Evolutionary conservation across 2,329 filamentous ascomycete genomes (phyloP).

Genomic region (Alternaria brassicicola): DNA sequence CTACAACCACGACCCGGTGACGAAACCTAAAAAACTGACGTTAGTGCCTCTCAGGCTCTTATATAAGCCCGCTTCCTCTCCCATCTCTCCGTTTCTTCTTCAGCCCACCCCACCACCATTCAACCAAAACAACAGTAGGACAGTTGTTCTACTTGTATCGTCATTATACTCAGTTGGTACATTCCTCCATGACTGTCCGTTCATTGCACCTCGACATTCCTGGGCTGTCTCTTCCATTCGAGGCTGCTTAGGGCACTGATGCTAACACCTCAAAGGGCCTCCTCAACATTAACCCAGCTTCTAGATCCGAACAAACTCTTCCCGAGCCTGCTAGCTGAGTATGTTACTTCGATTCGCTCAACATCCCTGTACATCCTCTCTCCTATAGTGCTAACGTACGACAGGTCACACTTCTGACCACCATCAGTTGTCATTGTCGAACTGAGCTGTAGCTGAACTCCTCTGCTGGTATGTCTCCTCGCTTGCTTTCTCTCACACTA

Average conservation of each 20-base stretch:
- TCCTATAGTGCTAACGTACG: neutral
- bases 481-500: neutral
- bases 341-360: neutral
- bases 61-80: conserved; percentile 12
- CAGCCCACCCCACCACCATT: neutral
- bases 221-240: neutral
- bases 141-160: neutral
- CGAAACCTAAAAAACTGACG: neutral
- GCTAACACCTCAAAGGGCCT: neutral
- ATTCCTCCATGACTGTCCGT: neutral
- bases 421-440: neutral
- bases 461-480: neutral
- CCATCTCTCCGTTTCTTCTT: conserved; percentile 18
- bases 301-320: neutral
- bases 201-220: neutral
- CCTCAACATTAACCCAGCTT: neutral
- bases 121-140: neutral
- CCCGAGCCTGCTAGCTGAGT: neutral
- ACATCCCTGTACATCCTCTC: neutral
- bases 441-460: neutral
- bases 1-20: neutral
- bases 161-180: neutral
- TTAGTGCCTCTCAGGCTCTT: neutral
- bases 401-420: neutral
- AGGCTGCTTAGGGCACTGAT: neutral